A percentile compares a stretch with the other conserved stretches of the same genome.
Conservation (phyloP, 306 rosid species). For the Pyrus communis region DNA sequence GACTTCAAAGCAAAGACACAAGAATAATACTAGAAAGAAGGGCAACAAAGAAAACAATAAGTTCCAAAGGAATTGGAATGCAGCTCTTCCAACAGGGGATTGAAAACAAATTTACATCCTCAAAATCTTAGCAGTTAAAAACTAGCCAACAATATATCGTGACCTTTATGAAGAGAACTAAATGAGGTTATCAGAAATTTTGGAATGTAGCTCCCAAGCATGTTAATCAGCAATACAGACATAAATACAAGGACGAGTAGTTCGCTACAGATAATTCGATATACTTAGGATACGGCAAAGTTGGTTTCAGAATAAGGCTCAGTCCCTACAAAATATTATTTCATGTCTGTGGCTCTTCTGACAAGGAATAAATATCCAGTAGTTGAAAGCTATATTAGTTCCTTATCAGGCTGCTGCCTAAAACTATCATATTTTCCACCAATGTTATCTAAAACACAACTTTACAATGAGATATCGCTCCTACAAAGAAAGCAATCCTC, state of each 20-base stretch:
- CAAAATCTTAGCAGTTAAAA: background rate
- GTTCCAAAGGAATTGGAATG: background rate
- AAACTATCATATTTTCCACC: background rate
- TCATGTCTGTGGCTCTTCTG: background rate
- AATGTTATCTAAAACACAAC: background rate
- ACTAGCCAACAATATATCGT: background rate
- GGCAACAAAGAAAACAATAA: constrained; percentile 12
- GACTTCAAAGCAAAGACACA: background rate
- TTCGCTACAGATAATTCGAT: background rate
- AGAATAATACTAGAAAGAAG: background rate
- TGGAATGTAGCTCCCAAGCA: background rate
- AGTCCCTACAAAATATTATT: background rate
- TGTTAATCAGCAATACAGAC: background rate
- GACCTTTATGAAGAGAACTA: background rate
- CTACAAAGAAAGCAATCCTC: background rate
- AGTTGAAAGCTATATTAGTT: background rate
- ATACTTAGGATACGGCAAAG: background rate
- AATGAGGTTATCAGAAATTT: background rate
- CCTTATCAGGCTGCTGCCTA: background rate
- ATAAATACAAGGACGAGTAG: background rate
- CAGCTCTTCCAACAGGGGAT: background rate
- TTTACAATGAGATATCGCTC: background rate
- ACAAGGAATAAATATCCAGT: background rate
- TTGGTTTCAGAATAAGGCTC: background rate
- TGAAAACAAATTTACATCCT: background rate